Conservation (phyloP, 148 eudicot species). For the Chenopodium quinoa region DNA sequence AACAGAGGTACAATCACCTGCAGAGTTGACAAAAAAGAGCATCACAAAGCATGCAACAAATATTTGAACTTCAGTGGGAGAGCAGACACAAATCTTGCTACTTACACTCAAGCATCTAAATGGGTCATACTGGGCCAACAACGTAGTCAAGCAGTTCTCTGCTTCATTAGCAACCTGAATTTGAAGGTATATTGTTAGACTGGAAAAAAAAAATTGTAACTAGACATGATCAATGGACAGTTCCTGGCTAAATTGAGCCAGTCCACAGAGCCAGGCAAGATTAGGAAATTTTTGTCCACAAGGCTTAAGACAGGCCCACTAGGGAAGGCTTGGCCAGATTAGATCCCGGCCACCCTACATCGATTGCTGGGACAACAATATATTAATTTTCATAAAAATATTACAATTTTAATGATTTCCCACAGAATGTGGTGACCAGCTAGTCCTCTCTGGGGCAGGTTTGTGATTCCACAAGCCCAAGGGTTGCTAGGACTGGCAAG, state of each 20-base stretch:
- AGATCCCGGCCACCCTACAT: neutral
- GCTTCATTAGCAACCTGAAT: slow-evolving; percentile 77
- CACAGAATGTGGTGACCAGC: neutral
- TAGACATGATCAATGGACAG: neutral
- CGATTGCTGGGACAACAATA: neutral
- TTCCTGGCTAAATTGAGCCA: neutral
- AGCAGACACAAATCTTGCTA: slow-evolving; percentile 12
- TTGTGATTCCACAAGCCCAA: neutral
- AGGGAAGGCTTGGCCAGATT: neutral
- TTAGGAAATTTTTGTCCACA: too few species aligned
- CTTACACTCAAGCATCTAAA: slow-evolving; percentile 81
- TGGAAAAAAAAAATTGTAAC: neutral
- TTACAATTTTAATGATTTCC: neutral
- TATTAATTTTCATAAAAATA: neutral
- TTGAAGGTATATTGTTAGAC: slow-evolving; percentile 8
- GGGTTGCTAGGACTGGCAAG: neutral
- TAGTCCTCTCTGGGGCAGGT: neutral
- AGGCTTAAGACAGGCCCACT: neutral
- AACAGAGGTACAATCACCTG: slow-evolving; percentile 89
- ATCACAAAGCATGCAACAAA: neutral
- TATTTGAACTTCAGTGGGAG: neutral
- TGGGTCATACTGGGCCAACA: slow-evolving; percentile 76
- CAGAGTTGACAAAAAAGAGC: slow-evolving; percentile 23
- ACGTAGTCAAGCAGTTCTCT: slow-evolving; percentile 63
- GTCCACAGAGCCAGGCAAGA: neutral